Evolutionary conservation across 192 early-diverging fungal species (phyloP).

Genomic region (Podila minutissima): DNA sequence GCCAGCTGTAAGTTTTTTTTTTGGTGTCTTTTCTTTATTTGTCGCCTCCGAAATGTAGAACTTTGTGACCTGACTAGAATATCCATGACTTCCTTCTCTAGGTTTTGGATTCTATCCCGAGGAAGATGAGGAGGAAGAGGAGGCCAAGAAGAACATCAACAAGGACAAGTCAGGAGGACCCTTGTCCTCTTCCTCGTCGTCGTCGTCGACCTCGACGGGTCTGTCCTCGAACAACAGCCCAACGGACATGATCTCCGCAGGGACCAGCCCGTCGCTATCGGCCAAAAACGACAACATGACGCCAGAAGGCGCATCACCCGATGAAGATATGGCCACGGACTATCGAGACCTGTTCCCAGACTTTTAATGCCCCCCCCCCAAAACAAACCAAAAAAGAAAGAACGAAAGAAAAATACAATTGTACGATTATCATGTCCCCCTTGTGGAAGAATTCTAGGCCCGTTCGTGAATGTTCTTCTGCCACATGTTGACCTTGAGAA

Average conservation of each 20-base stretch:
- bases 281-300: conserved; percentile 3
- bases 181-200: neutral
- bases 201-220: neutral
- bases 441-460: neutral
- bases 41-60: neutral
- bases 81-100: neutral
- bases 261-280: neutral
- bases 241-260: neutral
- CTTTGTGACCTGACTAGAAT: neutral
- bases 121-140: conserved; percentile 17
- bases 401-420: neutral
- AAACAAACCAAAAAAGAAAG: neutral
- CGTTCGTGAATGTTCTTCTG: too few relatives aligned
- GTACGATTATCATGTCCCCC: neutral
- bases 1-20: conserved; percentile 53
- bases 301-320: neutral
- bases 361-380: conserved; percentile 39
- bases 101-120: conserved; percentile 48
- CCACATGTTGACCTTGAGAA: too few relatives aligned
- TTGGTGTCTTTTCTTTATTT: neutral
- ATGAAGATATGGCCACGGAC: conserved; percentile 28
- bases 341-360: conserved; percentile 56
- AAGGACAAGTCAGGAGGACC: neutral
- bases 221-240: neutral
- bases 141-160: neutral